Evolutionary conservation across 345 rosid species (phyloP).

Genomic region (Mercurialis annua): DNA sequence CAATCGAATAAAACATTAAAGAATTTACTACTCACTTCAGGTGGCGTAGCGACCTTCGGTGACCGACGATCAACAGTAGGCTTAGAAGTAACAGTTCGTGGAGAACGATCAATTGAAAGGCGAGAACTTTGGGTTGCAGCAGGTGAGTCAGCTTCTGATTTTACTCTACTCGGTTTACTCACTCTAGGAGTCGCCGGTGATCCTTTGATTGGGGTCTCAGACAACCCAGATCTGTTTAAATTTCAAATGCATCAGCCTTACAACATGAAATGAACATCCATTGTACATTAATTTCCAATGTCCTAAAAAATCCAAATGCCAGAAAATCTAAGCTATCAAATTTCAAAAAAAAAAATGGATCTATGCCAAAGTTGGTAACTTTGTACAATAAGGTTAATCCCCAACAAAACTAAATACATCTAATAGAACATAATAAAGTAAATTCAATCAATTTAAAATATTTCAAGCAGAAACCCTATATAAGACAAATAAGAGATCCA

Average conservation of each 20-base stretch:
- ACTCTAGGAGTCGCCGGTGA: constrained; percentile 70
- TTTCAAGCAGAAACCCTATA: background rate
- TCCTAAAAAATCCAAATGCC: constrained; percentile 14
- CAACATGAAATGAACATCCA: constrained; percentile 11
- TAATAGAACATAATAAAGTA: background rate
- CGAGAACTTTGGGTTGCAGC: constrained; percentile 60
- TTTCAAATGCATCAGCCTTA: constrained; percentile 14
- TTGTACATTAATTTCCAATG: background rate
- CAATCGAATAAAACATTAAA: background rate
- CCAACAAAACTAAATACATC: constrained; percentile 11
- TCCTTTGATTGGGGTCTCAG: constrained; percentile 68
- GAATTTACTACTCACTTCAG: constrained; percentile 55
- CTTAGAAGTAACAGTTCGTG: constrained; percentile 59
- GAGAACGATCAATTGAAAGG: constrained; percentile 66
- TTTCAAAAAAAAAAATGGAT: constrained; percentile 20
- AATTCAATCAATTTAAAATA: background rate
- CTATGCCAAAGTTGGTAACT: constrained; percentile 15
- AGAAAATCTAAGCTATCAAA: background rate
- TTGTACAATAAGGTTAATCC: background rate
- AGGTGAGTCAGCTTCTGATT: constrained; percentile 59
- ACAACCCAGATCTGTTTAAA: constrained; percentile 58
- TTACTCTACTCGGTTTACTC: constrained; percentile 54
- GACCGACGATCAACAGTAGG: constrained; percentile 62
- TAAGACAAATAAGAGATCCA: constrained; percentile 12
- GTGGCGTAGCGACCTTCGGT: constrained; percentile 56